These are phyloP conservation scores for Ustilago crameri DNA, from an alignment of 1,284 basidiomycete species.

Conservation along the genomic window DNA sequence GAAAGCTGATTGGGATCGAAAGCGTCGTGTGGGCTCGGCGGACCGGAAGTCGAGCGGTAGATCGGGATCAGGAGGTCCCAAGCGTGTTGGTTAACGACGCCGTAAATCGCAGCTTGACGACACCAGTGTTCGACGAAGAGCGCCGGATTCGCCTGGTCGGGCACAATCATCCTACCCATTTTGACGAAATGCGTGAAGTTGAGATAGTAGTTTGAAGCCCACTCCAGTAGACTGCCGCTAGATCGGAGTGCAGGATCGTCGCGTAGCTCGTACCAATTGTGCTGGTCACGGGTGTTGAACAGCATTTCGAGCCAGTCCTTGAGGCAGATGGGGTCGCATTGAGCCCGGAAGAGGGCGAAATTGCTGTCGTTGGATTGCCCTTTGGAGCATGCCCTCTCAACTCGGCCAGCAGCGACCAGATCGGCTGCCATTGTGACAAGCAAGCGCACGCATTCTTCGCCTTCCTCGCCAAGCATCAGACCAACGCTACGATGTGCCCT, in stretches of 20 bases:
- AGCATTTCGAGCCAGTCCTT: slow-evolving; percentile 5
- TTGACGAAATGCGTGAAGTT: slow-evolving; percentile 11
- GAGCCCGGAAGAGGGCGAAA: slow-evolving; percentile 1
- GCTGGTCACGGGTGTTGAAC: background rate
- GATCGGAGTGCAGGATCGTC: background rate
- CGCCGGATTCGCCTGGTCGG: background rate
- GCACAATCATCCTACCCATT: no score
- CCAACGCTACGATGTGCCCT: slow-evolving; percentile 8
- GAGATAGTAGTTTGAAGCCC: slow-evolving; percentile 11
- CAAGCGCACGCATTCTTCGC: slow-evolving; percentile 38
- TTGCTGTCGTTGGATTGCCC: background rate
- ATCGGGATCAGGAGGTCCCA: slow-evolving; percentile 10
- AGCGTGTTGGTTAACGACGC: background rate
- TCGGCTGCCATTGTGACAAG: slow-evolving; percentile 34
- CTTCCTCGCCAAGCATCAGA: slow-evolving; percentile 7
- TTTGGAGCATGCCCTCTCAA: background rate
- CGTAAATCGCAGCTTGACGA: slow-evolving; percentile 3
- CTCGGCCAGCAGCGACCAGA: slow-evolving; percentile 9
- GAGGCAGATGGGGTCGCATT: slow-evolving; percentile 10
- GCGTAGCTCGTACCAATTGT: background rate
- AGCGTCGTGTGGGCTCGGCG: background rate
- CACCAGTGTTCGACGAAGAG: slow-evolving; percentile 5
- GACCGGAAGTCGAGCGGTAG: background rate
- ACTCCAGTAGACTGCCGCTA: background rate
- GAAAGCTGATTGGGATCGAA: slow-evolving; percentile 13